Conservation (phyloP, 2,329 filamentous ascomycete species). For the Lasiodiplodia theobromae region DNA sequence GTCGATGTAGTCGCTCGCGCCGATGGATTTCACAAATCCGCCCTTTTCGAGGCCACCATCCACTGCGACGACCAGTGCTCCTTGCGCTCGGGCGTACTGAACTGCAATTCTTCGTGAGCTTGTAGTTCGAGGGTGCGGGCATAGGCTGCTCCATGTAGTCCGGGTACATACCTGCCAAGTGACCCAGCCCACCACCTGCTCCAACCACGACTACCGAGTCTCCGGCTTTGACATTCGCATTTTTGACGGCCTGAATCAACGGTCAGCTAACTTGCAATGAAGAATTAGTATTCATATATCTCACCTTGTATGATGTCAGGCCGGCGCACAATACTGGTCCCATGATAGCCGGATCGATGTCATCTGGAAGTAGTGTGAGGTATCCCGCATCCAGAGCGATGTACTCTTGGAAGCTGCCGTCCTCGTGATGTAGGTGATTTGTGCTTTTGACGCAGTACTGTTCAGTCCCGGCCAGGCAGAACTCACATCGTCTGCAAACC, state of each 20-base stretch:
- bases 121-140: neutral
- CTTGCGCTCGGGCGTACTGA: conserved; percentile 53
- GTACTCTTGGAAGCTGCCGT: conserved; percentile 56
- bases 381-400: conserved; percentile 55
- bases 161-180: conserved; percentile 42
- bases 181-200: conserved; percentile 55
- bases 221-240: conserved; percentile 49
- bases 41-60: conserved; percentile 50
- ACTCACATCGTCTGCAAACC: conserved; percentile 53
- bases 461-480: conserved; percentile 51
- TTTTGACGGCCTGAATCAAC: conserved; percentile 42
- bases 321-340: conserved; percentile 56
- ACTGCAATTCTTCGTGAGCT: conserved; percentile 34
- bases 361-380: conserved; percentile 52
- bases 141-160: too few species aligned
- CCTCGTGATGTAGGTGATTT: conserved; percentile 56
- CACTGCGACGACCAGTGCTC: conserved; percentile 52
- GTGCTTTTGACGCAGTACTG: conserved; percentile 52
- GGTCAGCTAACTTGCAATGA: neutral
- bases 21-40: conserved; percentile 48
- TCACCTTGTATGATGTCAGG: conserved; percentile 52
- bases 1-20: conserved; percentile 51
- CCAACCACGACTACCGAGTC: conserved; percentile 55
- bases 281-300: neutral
- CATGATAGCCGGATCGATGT: conserved; percentile 50